These are phyloP conservation scores for Novymonas esmeraldas DNA, from an alignment of 208 protist species.

Conservation along the genomic window DNA sequence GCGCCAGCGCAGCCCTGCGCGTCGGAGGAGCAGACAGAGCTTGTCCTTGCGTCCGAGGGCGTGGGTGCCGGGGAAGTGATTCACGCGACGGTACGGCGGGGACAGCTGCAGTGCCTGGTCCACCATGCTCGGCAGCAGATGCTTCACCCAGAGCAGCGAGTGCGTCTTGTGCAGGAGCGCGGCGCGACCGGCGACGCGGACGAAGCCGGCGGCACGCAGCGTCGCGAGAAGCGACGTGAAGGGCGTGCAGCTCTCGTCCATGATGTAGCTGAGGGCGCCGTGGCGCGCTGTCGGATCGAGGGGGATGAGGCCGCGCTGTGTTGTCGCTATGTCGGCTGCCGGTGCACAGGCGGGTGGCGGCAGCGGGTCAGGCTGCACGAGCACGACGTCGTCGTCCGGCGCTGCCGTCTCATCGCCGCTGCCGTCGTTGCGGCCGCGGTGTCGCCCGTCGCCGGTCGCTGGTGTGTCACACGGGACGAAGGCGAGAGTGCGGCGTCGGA, in stretches of 20 bases:
- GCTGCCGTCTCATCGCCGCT: not conserved
- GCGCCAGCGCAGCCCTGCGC: slow-evolving; percentile 29
- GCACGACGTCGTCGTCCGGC: not conserved
- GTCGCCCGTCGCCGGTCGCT: not conserved
- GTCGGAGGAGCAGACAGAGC: slow-evolving; percentile 60
- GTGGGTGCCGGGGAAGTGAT: slow-evolving; percentile 91
- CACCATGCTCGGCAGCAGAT: slow-evolving; percentile 41
- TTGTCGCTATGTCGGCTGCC: not conserved
- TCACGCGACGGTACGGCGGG: slow-evolving; percentile 69
- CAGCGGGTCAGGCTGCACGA: slow-evolving; percentile 7
- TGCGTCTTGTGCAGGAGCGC: slow-evolving; percentile 46
- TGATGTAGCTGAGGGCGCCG: slow-evolving; percentile 40
- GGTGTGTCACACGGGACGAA: slow-evolving; percentile 54
- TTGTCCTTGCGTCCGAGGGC: slow-evolving; percentile 83
- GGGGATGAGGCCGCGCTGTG: slow-evolving; percentile 3
- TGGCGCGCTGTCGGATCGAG: slow-evolving; percentile 7
- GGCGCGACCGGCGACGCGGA: slow-evolving; percentile 24
- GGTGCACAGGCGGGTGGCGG: slow-evolving; percentile 16
- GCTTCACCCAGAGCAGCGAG: slow-evolving; percentile 77
- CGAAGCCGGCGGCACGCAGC: slow-evolving; percentile 53
- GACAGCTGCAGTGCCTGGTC: slow-evolving; percentile 8
- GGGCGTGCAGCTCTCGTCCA: slow-evolving; percentile 45
- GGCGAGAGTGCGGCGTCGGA: slow-evolving; percentile 43
- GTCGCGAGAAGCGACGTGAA: slow-evolving; percentile 67
- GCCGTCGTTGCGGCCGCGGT: not conserved